Percentiles rank a stretch among this genome's conserved stretches.
Evolutionary conservation across 2,329 filamentous ascomycete species (phyloP).

Genomic region (Penicillium polonicum): DNA sequence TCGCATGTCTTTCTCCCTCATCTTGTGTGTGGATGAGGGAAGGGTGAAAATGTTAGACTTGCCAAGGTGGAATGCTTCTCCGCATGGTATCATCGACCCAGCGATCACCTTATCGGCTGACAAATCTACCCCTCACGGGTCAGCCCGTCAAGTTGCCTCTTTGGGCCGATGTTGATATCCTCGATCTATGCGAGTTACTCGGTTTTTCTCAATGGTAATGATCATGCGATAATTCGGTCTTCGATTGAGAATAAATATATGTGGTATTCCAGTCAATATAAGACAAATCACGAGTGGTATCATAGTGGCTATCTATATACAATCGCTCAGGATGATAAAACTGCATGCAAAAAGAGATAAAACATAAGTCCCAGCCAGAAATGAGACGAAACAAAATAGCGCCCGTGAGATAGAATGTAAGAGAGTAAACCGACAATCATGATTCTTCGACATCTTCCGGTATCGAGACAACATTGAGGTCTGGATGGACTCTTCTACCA

Average conservation of each 20-base stretch:
- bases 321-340: neutral
- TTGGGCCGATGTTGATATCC: neutral
- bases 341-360: neutral
- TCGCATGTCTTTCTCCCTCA: slow-evolving; percentile 41
- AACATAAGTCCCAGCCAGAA: neutral
- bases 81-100: slow-evolving; percentile 10
- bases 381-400: neutral
- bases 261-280: neutral
- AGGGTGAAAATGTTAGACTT: neutral
- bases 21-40: slow-evolving; percentile 16
- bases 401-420: neutral
- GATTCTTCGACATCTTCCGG: slow-evolving; percentile 5
- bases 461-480: slow-evolving; percentile 51
- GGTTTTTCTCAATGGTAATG: neutral
- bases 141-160: neutral
- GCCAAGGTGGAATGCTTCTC: slow-evolving; percentile 4
- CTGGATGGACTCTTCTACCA: slow-evolving; percentile 67
- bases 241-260: neutral
- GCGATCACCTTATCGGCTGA: slow-evolving; percentile 13
- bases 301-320: slow-evolving; percentile 4
- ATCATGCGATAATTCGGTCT: neutral
- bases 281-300: slow-evolving; percentile 4
- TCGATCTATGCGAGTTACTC: neutral
- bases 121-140: slow-evolving; percentile 6
- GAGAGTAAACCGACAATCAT: neutral